phyloP scores from a whole-genome alignment of 495 filamentous ascomycete species.

The Aspergillus diversus region DNA sequence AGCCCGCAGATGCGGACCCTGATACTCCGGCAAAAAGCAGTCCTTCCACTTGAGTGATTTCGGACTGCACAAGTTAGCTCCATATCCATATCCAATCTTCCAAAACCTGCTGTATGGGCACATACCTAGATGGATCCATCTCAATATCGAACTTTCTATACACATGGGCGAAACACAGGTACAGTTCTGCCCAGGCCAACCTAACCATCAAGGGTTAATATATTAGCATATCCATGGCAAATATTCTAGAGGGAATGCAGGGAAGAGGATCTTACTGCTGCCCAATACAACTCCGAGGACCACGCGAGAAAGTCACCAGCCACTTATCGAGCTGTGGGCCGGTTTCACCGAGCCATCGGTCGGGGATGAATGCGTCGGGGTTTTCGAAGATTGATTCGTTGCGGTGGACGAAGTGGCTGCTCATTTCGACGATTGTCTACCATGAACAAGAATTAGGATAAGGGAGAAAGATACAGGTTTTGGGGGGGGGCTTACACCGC shows the following conservation, averaged over 20 bases:
- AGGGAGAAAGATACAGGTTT: background rate
- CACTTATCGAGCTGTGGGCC: conserved; percentile 7
- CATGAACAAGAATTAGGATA: background rate
- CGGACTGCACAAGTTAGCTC: conserved; percentile 23
- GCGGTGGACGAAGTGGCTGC: conserved; percentile 17
- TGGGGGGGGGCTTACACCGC: conserved; percentile 10
- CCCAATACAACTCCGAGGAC: conserved; percentile 14
- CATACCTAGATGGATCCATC: conserved; percentile 15
- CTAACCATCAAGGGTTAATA: background rate
- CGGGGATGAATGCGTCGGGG: conserved; percentile 5
- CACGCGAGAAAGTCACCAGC: conserved; percentile 15
- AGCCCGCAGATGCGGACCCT: conserved; percentile 8
- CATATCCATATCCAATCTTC: background rate
- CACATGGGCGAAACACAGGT: conserved; percentile 9
- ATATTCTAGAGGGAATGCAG: background rate
- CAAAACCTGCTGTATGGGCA: background rate
- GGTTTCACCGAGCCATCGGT: conserved; percentile 16
- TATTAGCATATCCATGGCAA: background rate
- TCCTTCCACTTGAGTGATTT: conserved; percentile 38
- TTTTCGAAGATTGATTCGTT: conserved; percentile 10
- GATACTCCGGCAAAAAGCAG: conserved; percentile 7
- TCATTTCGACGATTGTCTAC: conserved; percentile 12
- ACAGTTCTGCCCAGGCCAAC: conserved; percentile 17
- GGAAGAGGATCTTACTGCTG: conserved; percentile 12
- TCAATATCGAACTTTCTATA: conserved; percentile 15